Conservation (phyloP, 192 early-diverging fungal genomes). For the Geosiphon pyriformis region DNA sequence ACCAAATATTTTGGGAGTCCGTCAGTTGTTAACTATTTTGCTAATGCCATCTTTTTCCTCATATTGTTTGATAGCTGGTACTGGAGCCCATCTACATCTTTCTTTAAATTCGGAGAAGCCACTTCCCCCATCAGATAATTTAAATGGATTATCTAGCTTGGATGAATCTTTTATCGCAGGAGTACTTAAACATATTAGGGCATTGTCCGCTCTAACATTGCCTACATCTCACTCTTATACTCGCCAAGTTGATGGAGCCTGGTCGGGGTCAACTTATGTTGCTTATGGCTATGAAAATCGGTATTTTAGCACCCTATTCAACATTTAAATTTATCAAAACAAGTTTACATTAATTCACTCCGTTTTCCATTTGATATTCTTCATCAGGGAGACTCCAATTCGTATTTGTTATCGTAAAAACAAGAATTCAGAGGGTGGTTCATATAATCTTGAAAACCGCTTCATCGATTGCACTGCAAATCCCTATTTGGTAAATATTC, state of each 20-base stretch:
- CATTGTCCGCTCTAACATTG: neutral
- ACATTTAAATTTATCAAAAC: too few relatives aligned
- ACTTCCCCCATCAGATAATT: neutral
- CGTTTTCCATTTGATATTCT: neutral
- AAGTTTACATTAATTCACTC: too few relatives aligned
- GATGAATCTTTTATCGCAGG: neutral
- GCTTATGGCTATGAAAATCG: neutral
- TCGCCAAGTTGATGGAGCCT: neutral
- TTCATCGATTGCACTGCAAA: neutral
- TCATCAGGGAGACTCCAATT: neutral
- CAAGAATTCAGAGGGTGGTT: too few relatives aligned
- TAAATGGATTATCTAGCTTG: neutral
- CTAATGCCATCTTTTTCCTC: neutral
- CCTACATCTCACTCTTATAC: neutral
- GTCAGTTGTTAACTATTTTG: neutral
- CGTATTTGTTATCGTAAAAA: neutral
- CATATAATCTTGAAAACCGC: neutral
- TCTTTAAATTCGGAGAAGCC: neutral
- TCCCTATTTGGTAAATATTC: neutral
- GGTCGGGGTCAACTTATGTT: neutral
- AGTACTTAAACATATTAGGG: neutral
- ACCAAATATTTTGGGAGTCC: neutral
- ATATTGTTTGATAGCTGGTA: slow-evolving; percentile 3
- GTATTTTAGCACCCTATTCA: too few relatives aligned
- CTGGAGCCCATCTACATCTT: slow-evolving; percentile 6